Base-by-base conservation (phyloP, 2,329 filamentous ascomycete species). In the Fusarium lateritium region DNA sequence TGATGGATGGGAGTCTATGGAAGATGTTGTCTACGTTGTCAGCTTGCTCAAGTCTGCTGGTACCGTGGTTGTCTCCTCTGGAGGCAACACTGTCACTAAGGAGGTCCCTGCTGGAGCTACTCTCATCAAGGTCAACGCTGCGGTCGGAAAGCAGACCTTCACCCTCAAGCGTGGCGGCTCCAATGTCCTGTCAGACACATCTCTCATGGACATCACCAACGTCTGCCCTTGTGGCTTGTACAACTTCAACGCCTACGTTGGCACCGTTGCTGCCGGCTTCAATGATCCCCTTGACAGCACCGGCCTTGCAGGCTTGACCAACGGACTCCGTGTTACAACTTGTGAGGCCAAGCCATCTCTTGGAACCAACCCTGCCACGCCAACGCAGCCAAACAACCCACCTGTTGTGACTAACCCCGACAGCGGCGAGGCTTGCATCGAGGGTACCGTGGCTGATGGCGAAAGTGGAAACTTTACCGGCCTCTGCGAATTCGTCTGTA, bases 171-270 rank as follows among this genome's bases (percentile, higher is more conserved):
- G 86, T 6, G 76, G 78, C 33, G 79, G 77, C 2, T 55, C 78
- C 39, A 80, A 76, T 0, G 79, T 86, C 6, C 64, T 88, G 6
- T 79, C 79, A 14, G 84, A 79, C 8, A 83, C 81, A 1, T 84
- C 84, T 11, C 73, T 83, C n/a, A 85, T 84, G 76, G 80, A 86
- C 39, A 82, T 88, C 38, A 77, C 79, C 2, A 76, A 83, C 42
- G 76, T 76, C 17, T 88, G 86, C 70, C 75, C 81, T 19, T 87
- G 83, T 60, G 84, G 85, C 5, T 78, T 87, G 49, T 87, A 87
- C 78, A 88, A 88, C 76, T 88, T 84, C 78, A 88, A 88, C 60
- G 81, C 84, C 15, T 88, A 85, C 63, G 84, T 86, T 1, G 85
- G 85, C 15, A 83, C 80, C 2, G 76, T 87, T 5, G 84, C 85